Conservation (phyloP, 768 basidiomycete species). For the Tulasnella sp. region DNA sequence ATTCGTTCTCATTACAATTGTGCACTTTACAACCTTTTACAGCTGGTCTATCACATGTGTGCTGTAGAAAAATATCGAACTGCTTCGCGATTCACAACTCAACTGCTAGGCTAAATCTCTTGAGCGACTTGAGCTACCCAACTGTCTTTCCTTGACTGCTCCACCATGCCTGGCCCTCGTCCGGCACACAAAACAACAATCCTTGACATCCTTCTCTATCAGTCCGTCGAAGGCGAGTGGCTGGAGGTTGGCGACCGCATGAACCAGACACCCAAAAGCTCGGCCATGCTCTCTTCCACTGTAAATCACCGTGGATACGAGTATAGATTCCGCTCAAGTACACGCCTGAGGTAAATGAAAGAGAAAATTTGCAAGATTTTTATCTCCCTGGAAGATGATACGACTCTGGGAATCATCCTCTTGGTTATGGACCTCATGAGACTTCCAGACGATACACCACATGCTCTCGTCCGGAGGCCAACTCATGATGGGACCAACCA, state of each 20-base stretch:
- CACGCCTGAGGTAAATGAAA: not conserved
- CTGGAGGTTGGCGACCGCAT: not conserved
- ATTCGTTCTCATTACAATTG: not conserved
- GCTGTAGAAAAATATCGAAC: not conserved
- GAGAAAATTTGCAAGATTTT: slow-evolving; percentile 23
- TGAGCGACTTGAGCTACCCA: not conserved
- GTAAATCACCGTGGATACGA: slow-evolving; percentile 1
- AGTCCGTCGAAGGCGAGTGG: not conserved
- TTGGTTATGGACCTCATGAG: slow-evolving; percentile 15
- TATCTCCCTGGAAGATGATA: slow-evolving; percentile 26
- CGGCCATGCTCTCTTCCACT: slow-evolving; percentile 6
- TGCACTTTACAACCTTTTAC: no score
- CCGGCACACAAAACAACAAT: slow-evolving; percentile 1
- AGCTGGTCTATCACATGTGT: not conserved
- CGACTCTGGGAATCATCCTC: slow-evolving; percentile 13
- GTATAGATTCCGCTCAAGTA: not conserved
- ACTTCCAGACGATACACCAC: slow-evolving; percentile 25
- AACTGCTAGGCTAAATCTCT: no score
- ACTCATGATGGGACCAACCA: slow-evolving; percentile 14
- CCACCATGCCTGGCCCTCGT: not conserved
- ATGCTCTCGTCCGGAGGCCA: slow-evolving; percentile 20
- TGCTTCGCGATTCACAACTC: not conserved
- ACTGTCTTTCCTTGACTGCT: slow-evolving; percentile 7
- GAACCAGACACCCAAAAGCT: slow-evolving; percentile 2
- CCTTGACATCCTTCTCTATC: not conserved